Evolutionary conservation across 2,329 filamentous ascomycete genomes (phyloP).

Genomic region (Scorias spongiosa): DNA sequence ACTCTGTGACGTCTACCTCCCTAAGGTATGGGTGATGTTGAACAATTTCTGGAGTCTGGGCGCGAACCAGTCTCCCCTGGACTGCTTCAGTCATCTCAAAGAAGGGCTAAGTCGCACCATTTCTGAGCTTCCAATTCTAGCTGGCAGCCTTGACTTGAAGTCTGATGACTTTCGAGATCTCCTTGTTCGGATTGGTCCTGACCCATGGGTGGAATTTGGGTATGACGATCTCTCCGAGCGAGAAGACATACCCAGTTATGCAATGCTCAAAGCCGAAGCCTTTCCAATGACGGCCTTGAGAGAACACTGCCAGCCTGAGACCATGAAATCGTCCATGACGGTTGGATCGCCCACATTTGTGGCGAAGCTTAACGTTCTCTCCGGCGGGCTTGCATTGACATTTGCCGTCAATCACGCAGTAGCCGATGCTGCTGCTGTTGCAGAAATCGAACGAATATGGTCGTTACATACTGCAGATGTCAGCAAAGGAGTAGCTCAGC

Average conservation of each 20-base stretch:
- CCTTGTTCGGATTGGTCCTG: conserved; percentile 2
- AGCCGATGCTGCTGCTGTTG: conserved; percentile 5
- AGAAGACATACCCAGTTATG: conserved; percentile 4
- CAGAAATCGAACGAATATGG: conserved; percentile 8
- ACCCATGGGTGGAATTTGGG: conserved; percentile 6
- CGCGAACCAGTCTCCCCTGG: neutral
- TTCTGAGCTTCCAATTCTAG: conserved; percentile 6
- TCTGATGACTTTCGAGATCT: conserved; percentile 7
- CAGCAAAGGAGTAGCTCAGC: conserved; percentile 1
- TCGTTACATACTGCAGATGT: conserved; percentile 6
- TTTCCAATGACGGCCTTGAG: conserved; percentile 6
- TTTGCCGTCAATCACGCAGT: conserved; percentile 8
- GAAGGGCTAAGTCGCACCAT: conserved; percentile 6
- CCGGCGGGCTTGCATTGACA: conserved; percentile 5
- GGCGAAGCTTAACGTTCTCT: conserved; percentile 7
- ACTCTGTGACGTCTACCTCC: conserved; percentile 6
- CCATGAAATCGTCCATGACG: neutral
- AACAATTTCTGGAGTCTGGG: conserved; percentile 6
- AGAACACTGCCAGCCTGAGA: neutral
- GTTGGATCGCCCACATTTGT: conserved; percentile 4
- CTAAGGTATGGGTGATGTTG: conserved; percentile 8
- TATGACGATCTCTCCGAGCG: conserved; percentile 2
- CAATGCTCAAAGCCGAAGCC: conserved; percentile 1
- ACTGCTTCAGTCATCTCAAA: conserved; percentile 3
- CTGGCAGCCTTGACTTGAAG: conserved; percentile 3